These are phyloP conservation scores for Macrolepiota fuliginosa DNA, from an alignment of 768 basidiomycete genomes.

Conservation along the genomic window DNA sequence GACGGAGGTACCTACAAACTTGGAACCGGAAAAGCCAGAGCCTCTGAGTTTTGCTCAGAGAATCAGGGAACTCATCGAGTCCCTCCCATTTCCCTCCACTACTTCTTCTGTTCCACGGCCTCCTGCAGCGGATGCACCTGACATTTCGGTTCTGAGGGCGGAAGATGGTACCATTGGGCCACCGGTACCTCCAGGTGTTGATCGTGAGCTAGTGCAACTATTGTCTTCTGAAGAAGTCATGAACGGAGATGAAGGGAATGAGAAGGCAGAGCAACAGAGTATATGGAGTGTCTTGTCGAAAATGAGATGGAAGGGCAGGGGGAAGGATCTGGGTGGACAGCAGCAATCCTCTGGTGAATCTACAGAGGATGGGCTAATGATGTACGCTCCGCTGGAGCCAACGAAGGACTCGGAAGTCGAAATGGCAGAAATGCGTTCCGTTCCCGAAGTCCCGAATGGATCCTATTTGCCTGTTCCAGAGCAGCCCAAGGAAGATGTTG, in stretches of 20 bases:
- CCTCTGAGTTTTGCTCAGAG: conserved; percentile 35
- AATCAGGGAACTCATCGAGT: conserved; percentile 34
- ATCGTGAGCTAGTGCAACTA: conserved; percentile 45
- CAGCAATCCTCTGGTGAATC: conserved; percentile 25
- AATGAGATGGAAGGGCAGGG: conserved; percentile 23
- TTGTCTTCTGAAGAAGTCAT: conserved; percentile 63
- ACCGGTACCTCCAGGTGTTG: conserved; percentile 41
- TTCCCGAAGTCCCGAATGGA: conserved; percentile 16
- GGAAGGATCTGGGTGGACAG: conserved; percentile 18
- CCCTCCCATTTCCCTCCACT: conserved; percentile 32
- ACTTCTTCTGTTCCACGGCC: conserved; percentile 18
- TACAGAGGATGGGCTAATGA: conserved; percentile 61
- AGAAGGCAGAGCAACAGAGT: conserved; percentile 33
- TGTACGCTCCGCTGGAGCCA: conserved; percentile 71
- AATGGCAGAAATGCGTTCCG: conserved; percentile 62
- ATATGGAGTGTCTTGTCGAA: conserved; percentile 62
- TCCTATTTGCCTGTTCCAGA: conserved; percentile 17
- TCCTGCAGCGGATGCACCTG: conserved; percentile 14
- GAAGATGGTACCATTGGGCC: conserved; percentile 28
- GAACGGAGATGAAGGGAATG: conserved; percentile 45
- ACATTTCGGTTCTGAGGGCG: conserved; percentile 14
- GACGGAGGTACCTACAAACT: conserved; percentile 14
- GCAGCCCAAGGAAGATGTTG: conserved; percentile 26
- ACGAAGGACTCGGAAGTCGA: conserved; percentile 61
- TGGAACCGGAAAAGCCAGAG: conserved; percentile 24